Evolutionary conservation across 2,329 filamentous ascomycete genomes (phyloP).

Genomic region (Septoria linicola): DNA sequence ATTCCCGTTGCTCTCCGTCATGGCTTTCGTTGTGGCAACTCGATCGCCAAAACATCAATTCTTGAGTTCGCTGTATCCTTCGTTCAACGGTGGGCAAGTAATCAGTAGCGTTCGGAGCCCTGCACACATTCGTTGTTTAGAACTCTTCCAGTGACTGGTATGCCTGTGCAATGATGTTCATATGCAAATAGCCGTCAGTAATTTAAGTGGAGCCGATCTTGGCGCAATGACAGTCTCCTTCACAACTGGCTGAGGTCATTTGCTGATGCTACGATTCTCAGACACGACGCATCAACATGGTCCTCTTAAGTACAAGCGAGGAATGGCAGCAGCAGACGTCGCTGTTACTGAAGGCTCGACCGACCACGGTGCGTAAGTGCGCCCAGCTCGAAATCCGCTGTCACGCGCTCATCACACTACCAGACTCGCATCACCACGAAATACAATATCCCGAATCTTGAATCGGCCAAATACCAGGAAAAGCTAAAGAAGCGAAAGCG

Average conservation of each 20-base stretch:
- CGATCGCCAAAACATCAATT: not conserved
- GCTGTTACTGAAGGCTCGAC: slow-evolving; percentile 81
- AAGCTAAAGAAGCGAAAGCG: slow-evolving; percentile 30
- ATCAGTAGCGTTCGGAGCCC: too few species aligned
- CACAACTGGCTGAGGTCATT: too few species aligned
- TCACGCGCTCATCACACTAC: slow-evolving; percentile 10
- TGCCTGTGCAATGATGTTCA: too few species aligned
- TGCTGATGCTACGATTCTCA: slow-evolving; percentile 2
- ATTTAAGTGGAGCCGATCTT: slow-evolving; percentile 6
- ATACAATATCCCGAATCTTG: slow-evolving; percentile 65
- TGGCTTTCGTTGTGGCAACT: not conserved
- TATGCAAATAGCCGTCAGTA: too few species aligned
- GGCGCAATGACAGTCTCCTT: not conserved
- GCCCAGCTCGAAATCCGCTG: not conserved
- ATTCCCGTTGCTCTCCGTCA: slow-evolving; percentile 1
- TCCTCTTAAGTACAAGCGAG: slow-evolving; percentile 75
- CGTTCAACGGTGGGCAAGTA: too few species aligned
- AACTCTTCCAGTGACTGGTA: too few species aligned
- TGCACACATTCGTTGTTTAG: too few species aligned
- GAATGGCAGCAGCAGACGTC: slow-evolving; percentile 89
- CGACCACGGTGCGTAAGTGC: slow-evolving; percentile 66
- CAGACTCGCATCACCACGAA: slow-evolving; percentile 90
- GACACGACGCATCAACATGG: slow-evolving; percentile 56
- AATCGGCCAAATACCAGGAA: slow-evolving; percentile 36
- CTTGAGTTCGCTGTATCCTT: too few species aligned